Conservation (phyloP, 1,284 basidiomycete species). For the Coniferiporia weirii region DNA sequence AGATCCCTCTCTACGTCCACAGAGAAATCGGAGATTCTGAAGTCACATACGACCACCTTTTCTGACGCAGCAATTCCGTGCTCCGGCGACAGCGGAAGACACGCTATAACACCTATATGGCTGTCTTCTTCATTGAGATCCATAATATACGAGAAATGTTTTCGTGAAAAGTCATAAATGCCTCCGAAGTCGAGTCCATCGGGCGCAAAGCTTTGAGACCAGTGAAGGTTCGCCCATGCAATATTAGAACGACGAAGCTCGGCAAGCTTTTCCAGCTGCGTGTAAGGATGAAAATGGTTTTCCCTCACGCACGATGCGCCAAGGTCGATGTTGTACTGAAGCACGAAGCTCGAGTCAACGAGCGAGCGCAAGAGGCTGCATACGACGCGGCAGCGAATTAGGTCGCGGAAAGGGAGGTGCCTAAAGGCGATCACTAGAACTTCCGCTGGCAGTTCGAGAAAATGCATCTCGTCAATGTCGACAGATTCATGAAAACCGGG, state of each 20-base stretch:
- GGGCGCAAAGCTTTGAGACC: neutral
- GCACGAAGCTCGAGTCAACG: slow-evolving; percentile 1
- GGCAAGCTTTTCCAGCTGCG: neutral
- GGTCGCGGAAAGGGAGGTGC: slow-evolving; percentile 1
- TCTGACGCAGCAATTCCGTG: neutral
- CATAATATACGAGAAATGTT: neutral
- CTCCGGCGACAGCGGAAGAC: neutral
- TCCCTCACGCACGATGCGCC: neutral
- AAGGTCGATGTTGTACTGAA: slow-evolving; percentile 2
- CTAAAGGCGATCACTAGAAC: neutral
- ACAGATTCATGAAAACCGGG: neutral
- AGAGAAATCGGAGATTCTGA: neutral
- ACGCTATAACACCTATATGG: neutral
- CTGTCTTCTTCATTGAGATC: neutral
- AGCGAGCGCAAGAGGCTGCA: slow-evolving; percentile 2
- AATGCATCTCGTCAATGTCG: neutral
- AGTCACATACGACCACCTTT: neutral
- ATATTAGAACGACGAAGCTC: neutral
- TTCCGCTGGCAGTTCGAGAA: neutral
- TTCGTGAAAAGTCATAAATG: slow-evolving; percentile 7
- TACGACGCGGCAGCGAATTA: neutral
- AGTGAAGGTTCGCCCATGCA: slow-evolving; percentile 11
- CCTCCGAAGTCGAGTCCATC: neutral
- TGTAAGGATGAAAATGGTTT: neutral
- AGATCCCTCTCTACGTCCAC: slow-evolving; percentile 5